phyloP scores from a whole-genome alignment of 1,284 basidiomycete species.

The Leccinum fallax region DNA sequence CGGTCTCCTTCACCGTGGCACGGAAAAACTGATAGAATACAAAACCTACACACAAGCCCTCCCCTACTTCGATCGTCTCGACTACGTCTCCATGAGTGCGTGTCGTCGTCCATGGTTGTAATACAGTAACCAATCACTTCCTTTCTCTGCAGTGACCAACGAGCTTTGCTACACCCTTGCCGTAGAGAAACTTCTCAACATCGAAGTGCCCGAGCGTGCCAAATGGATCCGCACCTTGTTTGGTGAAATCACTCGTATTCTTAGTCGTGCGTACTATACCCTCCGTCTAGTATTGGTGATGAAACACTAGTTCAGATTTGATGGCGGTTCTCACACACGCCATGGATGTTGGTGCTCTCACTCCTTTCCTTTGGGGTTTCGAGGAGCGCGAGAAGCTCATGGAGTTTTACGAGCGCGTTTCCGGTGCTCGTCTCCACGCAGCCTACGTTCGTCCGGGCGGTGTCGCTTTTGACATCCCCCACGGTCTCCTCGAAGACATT shows the following conservation, averaged over 20 bases:
- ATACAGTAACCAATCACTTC: background rate
- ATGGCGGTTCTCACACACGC: slow-evolving; percentile 98
- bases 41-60: slow-evolving; percentile 98
- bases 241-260: slow-evolving; percentile 94
- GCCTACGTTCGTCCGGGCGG: slow-evolving; percentile 99
- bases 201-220: slow-evolving; percentile 97
- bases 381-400: slow-evolving; percentile 99
- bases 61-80: slow-evolving; percentile 99
- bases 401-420: slow-evolving; percentile 99
- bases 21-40: slow-evolving; percentile 99
- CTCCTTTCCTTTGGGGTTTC: slow-evolving; percentile 99
- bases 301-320: slow-evolving; percentile 58
- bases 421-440: slow-evolving; percentile 94
- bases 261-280: slow-evolving; percentile 74
- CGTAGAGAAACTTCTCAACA: slow-evolving; percentile 98
- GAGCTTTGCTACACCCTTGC: slow-evolving; percentile 97
- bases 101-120: slow-evolving; percentile 11
- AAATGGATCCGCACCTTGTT: slow-evolving; percentile 99
- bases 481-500: slow-evolving; percentile 96
- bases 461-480: slow-evolving; percentile 97
- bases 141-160: slow-evolving; percentile 76
- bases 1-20: slow-evolving; percentile 95
- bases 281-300: slow-evolving; percentile 1
- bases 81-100: slow-evolving; percentile 99
- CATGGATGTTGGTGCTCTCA: slow-evolving; percentile 97